Evolutionary conservation across 208 protist species (phyloP).

Genomic region (Wallacemonas sp.): DNA sequence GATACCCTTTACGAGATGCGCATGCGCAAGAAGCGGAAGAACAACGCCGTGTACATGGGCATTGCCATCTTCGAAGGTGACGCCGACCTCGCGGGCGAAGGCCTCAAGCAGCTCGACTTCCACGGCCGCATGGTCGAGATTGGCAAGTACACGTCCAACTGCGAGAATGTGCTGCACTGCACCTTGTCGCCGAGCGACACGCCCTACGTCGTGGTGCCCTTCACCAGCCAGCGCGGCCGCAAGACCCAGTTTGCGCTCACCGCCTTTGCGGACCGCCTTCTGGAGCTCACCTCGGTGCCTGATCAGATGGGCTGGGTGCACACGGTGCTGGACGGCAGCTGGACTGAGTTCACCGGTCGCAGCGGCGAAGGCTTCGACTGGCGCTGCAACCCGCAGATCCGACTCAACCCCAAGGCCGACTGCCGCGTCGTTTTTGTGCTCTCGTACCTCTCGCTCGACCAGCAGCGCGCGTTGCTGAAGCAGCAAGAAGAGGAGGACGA

Average conservation of each 20-base stretch:
- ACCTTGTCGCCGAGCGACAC: conserved; percentile 66
- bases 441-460: conserved; percentile 82
- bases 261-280: conserved; percentile 76
- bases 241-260: conserved; percentile 85
- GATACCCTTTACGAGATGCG: conserved; percentile 87
- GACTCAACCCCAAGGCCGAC: conserved; percentile 54
- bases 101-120: conserved; percentile 91
- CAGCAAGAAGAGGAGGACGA: conserved; percentile 74
- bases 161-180: conserved; percentile 91
- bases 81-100: conserved; percentile 55
- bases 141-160: conserved; percentile 89
- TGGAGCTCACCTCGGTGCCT: conserved; percentile 83
- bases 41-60: conserved; percentile 92
- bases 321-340: conserved; percentile 75
- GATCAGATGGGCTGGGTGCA: conserved; percentile 90
- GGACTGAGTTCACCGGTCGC: conserved; percentile 86
- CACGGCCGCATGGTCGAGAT: conserved; percentile 89
- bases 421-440: conserved; percentile 86
- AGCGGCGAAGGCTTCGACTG: conserved; percentile 84
- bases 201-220: conserved; percentile 89
- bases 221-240: conserved; percentile 84
- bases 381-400: conserved; percentile 89
- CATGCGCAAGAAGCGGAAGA: conserved; percentile 83
- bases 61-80: conserved; percentile 88
- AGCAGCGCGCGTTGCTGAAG: conserved; percentile 42